Conservation (phyloP, 129 eudicot species). For the Centella asiatica region DNA sequence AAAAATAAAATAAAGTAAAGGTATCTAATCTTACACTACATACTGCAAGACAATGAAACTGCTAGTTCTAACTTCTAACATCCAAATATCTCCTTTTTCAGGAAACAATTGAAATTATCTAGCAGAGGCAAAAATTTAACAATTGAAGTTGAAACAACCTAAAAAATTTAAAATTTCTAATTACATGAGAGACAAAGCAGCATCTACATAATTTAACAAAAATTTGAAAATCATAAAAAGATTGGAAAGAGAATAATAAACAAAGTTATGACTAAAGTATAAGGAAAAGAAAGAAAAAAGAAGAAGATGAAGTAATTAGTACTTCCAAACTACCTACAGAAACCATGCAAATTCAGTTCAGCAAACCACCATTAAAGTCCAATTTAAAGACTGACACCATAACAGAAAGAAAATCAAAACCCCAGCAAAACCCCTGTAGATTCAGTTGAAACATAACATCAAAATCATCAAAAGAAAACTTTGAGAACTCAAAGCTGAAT, state of each 20-base stretch:
- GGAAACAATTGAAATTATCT: background rate
- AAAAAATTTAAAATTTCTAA: background rate
- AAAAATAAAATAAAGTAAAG: too few relatives aligned
- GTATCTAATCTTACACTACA: too few relatives aligned
- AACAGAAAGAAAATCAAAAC: slow-evolving; percentile 13
- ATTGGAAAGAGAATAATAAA: too few relatives aligned
- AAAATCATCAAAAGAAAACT: slow-evolving; percentile 13
- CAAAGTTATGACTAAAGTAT: background rate
- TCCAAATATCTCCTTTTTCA: too few relatives aligned
- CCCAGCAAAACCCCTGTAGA: slow-evolving; percentile 24
- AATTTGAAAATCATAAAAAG: too few relatives aligned
- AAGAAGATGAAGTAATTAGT: background rate
- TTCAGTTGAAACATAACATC: slow-evolving; percentile 20
- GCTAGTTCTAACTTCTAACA: too few relatives aligned
- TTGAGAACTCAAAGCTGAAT: slow-evolving; percentile 17
- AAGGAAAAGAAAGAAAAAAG: background rate
- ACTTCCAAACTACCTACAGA: slow-evolving; percentile 7
- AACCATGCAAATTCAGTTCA: slow-evolving; percentile 19
- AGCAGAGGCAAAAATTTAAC: background rate
- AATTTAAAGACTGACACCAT: slow-evolving; percentile 5
- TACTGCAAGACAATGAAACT: background rate
- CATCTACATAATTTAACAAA: slow-evolving; percentile 11
- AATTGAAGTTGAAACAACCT: background rate
- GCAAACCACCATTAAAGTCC: slow-evolving; percentile 10
- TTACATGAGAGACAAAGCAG: slow-evolving; percentile 3